Evolutionary conservation across 2,329 filamentous ascomycete species (phyloP), one percentile per base, ranked within the genome.

Genomic region (Capronia americana): DNA sequence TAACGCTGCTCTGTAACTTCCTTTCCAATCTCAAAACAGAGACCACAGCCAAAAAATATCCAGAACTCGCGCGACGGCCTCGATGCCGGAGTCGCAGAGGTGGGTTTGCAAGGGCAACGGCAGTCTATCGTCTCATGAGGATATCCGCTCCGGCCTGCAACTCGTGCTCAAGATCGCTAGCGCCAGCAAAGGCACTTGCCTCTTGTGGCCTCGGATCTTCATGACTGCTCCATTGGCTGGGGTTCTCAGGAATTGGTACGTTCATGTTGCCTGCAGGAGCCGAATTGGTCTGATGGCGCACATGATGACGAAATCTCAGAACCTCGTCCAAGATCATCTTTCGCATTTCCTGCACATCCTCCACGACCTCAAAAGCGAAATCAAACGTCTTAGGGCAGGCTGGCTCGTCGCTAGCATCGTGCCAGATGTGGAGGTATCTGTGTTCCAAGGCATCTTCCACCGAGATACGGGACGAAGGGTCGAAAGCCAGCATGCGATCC

Each of bases 321-420:
- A 99, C 95, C 80, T 99, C 95, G n/a, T 94, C 90, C 66, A 97
- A 84, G 71, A 99, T 99, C 92, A 97, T 96, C 80, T 90, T 89
- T 77, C 95, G 92, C 93, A 99, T 98, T 73, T 97, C 92, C 24
- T 85, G 86, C 23, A 99, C 93, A 53, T 98, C 95, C 61, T 99
- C 94, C 46, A 97, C 88, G n/a, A 97, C 89, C 79, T 99, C 95
- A 76, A 99, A 99, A 78, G 94, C 91, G 83, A 99, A 99, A 84
- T 99, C 93, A 81, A 99, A 99, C 20, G 92, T 93, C 17, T 90
- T 92, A 0, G 93, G 93, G 82, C 94, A 98, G 71, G 90, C 87
- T 23, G 95, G 95, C 83, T 99, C 95, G 80, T 99, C 95, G 3
- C 91, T 93, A 60, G 93, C 92, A 74, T 99, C 95, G 82, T 99